Base-by-base conservation (phyloP, 176 grass and related monocot genomes). In the Saccharum officinarum region DNA sequence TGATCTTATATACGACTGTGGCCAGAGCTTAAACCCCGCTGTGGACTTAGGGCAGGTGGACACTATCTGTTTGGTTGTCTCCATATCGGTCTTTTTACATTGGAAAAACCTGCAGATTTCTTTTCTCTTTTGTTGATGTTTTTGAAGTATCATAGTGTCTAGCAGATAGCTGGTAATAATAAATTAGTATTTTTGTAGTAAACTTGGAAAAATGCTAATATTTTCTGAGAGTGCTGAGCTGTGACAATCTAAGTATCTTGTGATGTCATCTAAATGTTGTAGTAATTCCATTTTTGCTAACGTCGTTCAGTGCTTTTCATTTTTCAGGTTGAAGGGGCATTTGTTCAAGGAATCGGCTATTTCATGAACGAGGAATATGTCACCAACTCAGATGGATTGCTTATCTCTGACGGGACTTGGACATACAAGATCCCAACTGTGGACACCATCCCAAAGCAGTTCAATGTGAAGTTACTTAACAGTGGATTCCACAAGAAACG, bases 341-440 rank as follows among this genome's bases (percentile, higher is more conserved):
- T 95, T 86, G 86, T 95, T 82, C 93, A 98, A 90, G 97, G 97
- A 72, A 92, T 98, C 78, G 97, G 91, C 39, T 98, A 90, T 78
- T 98, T 95, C 84, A 90, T 98, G 93, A 85, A 9, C 0, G 91
- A 95, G 83, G 93, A 98, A 60, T 92, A 98, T 13, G 71, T 90
- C 5, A 92, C 72, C 68, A 95, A 95, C 60, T 73, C 84, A 0
- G 86, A 98, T 75, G 96, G 96, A 55, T 69, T 98, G 91, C 83
- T 94, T 67, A 71, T 90, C 72, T 91, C 96, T 5, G 96, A 98
- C 33, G 89, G 97, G 39, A 98, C 93, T 39, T 98, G 97, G 97
- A 98, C 93, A 67, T 98, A 98, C 86, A 98, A 95, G 77, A 91
- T 98, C 55, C 97, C 97, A 49, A 98, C 93, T 31, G 28, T 92